Percentiles rank a stretch among this genome's conserved stretches.
Conservation (phyloP, 257 asterid genomes). For the Gentiana macrophylla region DNA sequence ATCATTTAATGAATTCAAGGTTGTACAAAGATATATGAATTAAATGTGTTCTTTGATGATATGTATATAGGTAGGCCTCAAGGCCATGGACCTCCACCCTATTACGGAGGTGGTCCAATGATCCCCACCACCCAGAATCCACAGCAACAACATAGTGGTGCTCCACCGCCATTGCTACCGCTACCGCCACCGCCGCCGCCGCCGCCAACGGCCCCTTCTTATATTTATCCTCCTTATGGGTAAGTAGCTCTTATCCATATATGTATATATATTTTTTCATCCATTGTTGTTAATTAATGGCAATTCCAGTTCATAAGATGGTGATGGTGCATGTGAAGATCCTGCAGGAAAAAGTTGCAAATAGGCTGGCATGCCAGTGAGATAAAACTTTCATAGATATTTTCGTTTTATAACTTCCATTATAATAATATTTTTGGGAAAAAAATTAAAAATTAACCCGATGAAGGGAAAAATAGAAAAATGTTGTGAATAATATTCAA, state of each 20-base stretch:
- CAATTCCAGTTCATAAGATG: slow-evolving; percentile 18
- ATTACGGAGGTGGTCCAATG: slow-evolving; percentile 36
- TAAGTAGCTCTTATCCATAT: slow-evolving; percentile 17
- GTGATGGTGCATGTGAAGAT: slow-evolving; percentile 42
- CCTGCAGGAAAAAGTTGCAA: slow-evolving; percentile 27
- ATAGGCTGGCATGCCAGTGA: slow-evolving; percentile 43
- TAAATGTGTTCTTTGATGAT: not conserved
- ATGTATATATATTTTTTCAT: not conserved
- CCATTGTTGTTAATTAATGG: slow-evolving; percentile 7
- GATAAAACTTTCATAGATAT: slow-evolving; percentile 19
- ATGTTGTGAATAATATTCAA: slow-evolving; percentile 19
- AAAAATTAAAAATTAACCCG: not conserved
- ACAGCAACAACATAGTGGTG: slow-evolving; percentile 32
- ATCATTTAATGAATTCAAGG: not conserved
- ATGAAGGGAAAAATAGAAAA: not conserved
- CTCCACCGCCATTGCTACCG: slow-evolving; percentile 33
- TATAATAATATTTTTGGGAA: slow-evolving; percentile 1
- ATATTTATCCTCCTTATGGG: slow-evolving; percentile 91
- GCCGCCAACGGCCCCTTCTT: slow-evolving; percentile 38
- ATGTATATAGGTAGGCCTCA: slow-evolving; percentile 45
- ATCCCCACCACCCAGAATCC: slow-evolving; percentile 22
- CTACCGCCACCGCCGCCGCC: slow-evolving; percentile 37
- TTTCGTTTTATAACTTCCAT: slow-evolving; percentile 9
- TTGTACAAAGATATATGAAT: not conserved
- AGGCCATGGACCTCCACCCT: slow-evolving; percentile 26